A percentile compares a stretch with the other conserved stretches of the same genome.
These are phyloP conservation scores for Gracilaria gracilis DNA, from an alignment of 23 red algal species.

Conservation along the genomic window DNA sequence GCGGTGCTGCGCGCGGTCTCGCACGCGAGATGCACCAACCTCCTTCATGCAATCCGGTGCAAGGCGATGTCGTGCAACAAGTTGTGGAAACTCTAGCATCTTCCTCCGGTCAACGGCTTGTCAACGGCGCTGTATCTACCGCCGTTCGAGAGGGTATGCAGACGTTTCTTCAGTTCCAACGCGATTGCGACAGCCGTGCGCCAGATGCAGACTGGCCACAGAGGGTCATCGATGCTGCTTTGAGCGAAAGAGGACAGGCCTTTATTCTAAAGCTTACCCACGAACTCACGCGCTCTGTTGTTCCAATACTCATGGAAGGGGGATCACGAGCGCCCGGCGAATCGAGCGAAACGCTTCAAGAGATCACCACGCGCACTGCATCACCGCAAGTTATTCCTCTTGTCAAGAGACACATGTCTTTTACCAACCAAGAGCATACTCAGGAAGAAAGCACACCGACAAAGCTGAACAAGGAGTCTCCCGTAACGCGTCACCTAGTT, in stretches of 20 bases:
- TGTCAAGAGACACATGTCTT: slow-evolving; percentile 6
- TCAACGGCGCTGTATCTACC: slow-evolving; percentile 35
- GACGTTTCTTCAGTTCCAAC: background rate
- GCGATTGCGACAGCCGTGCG: background rate
- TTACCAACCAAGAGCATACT: background rate
- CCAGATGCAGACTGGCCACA: background rate
- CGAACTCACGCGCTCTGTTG: slow-evolving; percentile 9
- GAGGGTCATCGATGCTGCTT: slow-evolving; percentile 9
- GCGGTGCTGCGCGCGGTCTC: slow-evolving; percentile 33
- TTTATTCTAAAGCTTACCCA: background rate
- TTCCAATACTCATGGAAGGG: slow-evolving; percentile 6
- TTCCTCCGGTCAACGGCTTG: slow-evolving; percentile 24
- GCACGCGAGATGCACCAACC: slow-evolving; percentile 27
- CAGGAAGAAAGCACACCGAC: background rate
- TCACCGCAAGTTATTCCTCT: background rate
- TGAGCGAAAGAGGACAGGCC: slow-evolving; percentile 29
- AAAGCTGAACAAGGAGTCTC: background rate
- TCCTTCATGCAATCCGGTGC: background rate
- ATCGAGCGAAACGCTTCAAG: background rate
- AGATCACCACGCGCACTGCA: background rate
- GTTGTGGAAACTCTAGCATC: slow-evolving; percentile 41
- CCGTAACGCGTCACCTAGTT: slow-evolving; percentile 33
- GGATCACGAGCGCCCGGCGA: background rate
- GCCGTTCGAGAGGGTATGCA: slow-evolving; percentile 48
- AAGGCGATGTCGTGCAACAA: background rate